phyloP scores from a whole-genome alignment of 768 basidiomycete species.

The Punctularia strigosozonata region DNA sequence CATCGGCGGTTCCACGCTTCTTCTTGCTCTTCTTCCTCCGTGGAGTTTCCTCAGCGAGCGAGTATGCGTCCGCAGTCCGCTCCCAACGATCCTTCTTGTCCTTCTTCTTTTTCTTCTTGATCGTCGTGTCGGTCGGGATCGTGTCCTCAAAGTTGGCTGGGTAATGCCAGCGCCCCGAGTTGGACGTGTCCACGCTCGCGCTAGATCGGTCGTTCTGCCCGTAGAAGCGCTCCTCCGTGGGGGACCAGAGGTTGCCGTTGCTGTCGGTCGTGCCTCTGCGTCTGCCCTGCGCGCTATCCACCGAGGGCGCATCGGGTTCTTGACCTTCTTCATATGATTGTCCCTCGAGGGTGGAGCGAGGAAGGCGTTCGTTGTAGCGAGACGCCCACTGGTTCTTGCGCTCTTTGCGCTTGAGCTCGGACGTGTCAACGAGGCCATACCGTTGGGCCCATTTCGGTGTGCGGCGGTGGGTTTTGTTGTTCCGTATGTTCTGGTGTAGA shows the following conservation, averaged over 20 bases:
- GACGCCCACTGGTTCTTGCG: constrained; percentile 79
- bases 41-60: constrained; percentile 26
- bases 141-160: constrained; percentile 73
- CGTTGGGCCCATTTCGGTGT: constrained; percentile 95
- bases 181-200: constrained; percentile 18
- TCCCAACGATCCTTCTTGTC: constrained; percentile 85
- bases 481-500: constrained; percentile 71
- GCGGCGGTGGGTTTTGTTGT: constrained; percentile 84
- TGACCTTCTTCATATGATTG: constrained; percentile 77
- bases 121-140: constrained; percentile 23
- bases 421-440: constrained; percentile 79
- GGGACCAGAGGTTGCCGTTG: constrained; percentile 44
- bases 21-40: constrained; percentile 47
- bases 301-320: constrained; percentile 21
- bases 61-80: constrained; percentile 77
- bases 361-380: constrained; percentile 75
- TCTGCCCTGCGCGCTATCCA: constrained; percentile 14
- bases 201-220: constrained; percentile 31
- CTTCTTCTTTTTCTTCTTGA: constrained; percentile 52
- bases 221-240: constrained; percentile 71
- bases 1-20: constrained; percentile 37
- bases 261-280: constrained; percentile 20
- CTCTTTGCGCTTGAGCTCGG: constrained; percentile 66
- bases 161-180: constrained; percentile 66
- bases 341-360: constrained; percentile 55